Evolutionary conservation across 345 rosid genomes (phyloP).

Genomic region (Sonneratia alba): DNA sequence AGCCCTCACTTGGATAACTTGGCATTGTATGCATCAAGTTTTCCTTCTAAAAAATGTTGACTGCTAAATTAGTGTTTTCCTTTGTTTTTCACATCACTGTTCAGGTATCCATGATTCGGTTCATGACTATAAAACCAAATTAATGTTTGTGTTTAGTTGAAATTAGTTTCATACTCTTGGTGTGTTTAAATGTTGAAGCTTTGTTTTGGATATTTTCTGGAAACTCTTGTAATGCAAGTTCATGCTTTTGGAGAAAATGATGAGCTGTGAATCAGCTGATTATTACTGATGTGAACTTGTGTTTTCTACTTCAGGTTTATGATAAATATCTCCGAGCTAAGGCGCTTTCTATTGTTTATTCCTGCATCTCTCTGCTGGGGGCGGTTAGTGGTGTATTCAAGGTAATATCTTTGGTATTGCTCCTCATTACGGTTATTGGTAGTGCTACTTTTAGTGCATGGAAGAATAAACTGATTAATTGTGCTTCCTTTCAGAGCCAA

Average conservation of each 20-base stretch:
- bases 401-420: conserved; percentile 31
- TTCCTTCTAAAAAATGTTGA: background rate
- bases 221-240: background rate
- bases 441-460: conserved; percentile 13
- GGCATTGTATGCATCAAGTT: background rate
- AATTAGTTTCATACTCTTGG: background rate
- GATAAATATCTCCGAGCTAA: conserved; percentile 58
- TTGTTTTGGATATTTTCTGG: background rate
- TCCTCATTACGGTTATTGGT: conserved; percentile 11
- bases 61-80: background rate
- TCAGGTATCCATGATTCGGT: background rate
- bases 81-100: background rate
- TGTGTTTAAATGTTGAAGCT: background rate
- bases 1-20: background rate
- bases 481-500: conserved; percentile 55
- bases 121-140: background rate
- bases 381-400: conserved; percentile 71
- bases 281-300: background rate
- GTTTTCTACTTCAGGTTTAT: conserved; percentile 44
- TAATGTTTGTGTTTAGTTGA: background rate
- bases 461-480: conserved; percentile 23
- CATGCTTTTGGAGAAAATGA: background rate
- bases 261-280: background rate
- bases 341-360: conserved; percentile 76
- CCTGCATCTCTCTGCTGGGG: conserved; percentile 70